Percentiles rank a stretch among this genome's conserved stretches.
Evolutionary conservation across 192 early-diverging fungal species (phyloP).

Genomic region (Gamsiella multidivaricata): DNA sequence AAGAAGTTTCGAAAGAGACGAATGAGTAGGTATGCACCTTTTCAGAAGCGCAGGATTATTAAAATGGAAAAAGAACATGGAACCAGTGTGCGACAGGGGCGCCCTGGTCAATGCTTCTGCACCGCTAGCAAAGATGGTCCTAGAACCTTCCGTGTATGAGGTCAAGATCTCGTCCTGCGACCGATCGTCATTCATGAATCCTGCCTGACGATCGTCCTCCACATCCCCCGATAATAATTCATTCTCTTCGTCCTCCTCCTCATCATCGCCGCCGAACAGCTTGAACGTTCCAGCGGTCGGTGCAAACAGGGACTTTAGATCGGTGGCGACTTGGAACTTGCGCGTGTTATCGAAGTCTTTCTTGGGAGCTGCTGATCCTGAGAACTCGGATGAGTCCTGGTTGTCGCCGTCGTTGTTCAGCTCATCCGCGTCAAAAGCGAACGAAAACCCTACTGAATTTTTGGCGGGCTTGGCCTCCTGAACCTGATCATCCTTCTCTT

Average conservation of each 20-base stretch:
- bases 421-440: slow-evolving; percentile 26
- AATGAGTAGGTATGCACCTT: slow-evolving; percentile 30
- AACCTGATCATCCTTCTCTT: neutral
- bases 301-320: slow-evolving; percentile 50
- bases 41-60: slow-evolving; percentile 50
- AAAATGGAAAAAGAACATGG: slow-evolving; percentile 60
- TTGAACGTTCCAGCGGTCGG: slow-evolving; percentile 54
- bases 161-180: slow-evolving; percentile 18
- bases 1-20: too few relatives aligned
- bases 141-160: slow-evolving; percentile 18
- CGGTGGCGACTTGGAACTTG: slow-evolving; percentile 34
- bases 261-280: slow-evolving; percentile 58
- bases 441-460: slow-evolving; percentile 48
- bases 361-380: neutral
- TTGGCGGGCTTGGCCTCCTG: slow-evolving; percentile 11
- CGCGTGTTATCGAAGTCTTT: slow-evolving; percentile 18
- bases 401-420: slow-evolving; percentile 25
- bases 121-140: slow-evolving; percentile 26
- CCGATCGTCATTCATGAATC: slow-evolving; percentile 19
- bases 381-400: neutral
- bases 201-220: slow-evolving; percentile 38
- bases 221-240: slow-evolving; percentile 18
- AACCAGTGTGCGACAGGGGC: slow-evolving; percentile 42
- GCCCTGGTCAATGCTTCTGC: slow-evolving; percentile 22
- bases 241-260: slow-evolving; percentile 32